Conservation (phyloP, 2,329 filamentous ascomycete species). For the Hypomyces perniciosus region DNA sequence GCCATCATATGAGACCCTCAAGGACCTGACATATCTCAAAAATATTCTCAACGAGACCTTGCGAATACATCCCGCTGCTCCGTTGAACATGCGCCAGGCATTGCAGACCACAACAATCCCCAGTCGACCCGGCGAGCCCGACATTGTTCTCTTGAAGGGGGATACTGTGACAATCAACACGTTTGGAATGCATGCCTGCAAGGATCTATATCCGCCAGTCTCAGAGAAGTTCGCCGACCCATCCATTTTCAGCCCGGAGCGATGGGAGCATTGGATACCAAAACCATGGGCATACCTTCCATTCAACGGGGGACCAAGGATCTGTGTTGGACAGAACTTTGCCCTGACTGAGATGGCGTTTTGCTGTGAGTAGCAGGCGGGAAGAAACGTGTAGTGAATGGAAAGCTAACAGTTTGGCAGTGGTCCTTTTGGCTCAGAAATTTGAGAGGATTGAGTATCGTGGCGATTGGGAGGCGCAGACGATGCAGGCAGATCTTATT, state of each 20-base stretch:
- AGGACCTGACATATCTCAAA: conserved; percentile 77
- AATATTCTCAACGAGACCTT: conserved; percentile 70
- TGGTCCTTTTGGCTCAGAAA: conserved; percentile 48
- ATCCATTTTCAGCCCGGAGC: conserved; percentile 41
- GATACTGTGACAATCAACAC: conserved; percentile 45
- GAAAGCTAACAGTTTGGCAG: conserved; percentile 18
- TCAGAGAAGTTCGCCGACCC: conserved; percentile 32
- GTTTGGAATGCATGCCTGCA: conserved; percentile 45
- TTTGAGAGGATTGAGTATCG: conserved; percentile 49
- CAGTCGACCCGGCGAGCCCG: conserved; percentile 21
- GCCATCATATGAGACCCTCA: conserved; percentile 75
- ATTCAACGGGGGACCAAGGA: conserved; percentile 46
- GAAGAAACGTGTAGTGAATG: conserved; percentile 21
- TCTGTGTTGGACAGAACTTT: conserved; percentile 55
- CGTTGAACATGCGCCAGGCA: conserved; percentile 63
- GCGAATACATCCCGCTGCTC: conserved; percentile 69
- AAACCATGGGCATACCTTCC: conserved; percentile 50
- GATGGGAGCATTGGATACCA: conserved; percentile 47
- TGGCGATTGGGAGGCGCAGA: conserved; percentile 37
- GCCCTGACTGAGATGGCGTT: conserved; percentile 53
- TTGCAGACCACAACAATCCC: conserved; percentile 15
- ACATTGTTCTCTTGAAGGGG: conserved; percentile 40
- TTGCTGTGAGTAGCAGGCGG: conserved; percentile 27
- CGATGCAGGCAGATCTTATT: conserved; percentile 36
- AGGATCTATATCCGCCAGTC: conserved; percentile 41